Conservation (phyloP, 495 filamentous ascomycete species). For the Neurospora sublineolata region DNA sequence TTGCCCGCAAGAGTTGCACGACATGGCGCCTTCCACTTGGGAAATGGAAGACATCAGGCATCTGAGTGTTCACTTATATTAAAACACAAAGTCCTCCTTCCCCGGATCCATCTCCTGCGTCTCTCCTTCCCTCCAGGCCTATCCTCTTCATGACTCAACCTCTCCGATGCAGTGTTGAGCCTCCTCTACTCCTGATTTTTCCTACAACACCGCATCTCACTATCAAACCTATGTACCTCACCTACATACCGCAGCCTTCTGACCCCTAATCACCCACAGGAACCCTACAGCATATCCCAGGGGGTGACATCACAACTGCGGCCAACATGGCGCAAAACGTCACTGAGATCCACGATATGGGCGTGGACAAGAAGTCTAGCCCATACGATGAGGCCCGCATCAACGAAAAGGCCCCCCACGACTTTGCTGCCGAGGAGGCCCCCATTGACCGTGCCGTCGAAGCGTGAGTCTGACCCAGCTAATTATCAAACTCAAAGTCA, state of each 20-base stretch:
- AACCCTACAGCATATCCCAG: background rate
- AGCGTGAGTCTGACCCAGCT: background rate
- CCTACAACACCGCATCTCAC: background rate
- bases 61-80: background rate
- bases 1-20: background rate
- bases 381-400: background rate
- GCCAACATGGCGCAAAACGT: background rate
- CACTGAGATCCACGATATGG: background rate
- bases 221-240: background rate
- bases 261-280: background rate
- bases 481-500: background rate
- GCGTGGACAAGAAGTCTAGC: background rate
- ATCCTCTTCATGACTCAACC: background rate
- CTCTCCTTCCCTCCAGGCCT: background rate
- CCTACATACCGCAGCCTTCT: background rate
- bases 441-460: constrained; percentile 3
- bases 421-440: background rate
- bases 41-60: no score
- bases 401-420: background rate
- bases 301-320: background rate
- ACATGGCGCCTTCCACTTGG: background rate
- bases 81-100: background rate
- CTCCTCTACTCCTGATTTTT: background rate
- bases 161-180: background rate
- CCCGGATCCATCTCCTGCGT: background rate